These are phyloP conservation scores for Aspergillus fischeri DNA, from an alignment of 2,329 filamentous ascomycete genomes.

Conservation along the genomic window DNA sequence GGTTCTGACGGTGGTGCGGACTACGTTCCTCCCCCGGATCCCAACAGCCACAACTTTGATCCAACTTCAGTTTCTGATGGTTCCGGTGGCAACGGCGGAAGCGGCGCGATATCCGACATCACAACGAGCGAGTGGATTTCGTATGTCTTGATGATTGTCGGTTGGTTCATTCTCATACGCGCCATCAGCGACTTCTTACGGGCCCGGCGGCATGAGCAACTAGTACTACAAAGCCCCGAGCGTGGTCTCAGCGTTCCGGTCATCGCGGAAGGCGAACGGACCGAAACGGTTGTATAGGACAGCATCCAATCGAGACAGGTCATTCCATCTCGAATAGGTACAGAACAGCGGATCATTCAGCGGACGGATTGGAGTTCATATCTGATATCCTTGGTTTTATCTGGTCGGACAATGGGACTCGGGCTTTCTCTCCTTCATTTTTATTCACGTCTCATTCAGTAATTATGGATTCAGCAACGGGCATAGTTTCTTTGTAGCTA, in stretches of 20 bases:
- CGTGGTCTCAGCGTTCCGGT: slow-evolving; percentile 79
- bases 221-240: slow-evolving; percentile 90
- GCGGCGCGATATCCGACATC: slow-evolving; percentile 54
- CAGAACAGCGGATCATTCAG: background rate
- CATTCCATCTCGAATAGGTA: background rate
- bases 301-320: background rate
- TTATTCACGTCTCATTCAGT: slow-evolving; percentile 7
- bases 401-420: background rate
- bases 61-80: slow-evolving; percentile 60
- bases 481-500: slow-evolving; percentile 14
- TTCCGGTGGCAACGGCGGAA: slow-evolving; percentile 24
- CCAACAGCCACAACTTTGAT: slow-evolving; percentile 86
- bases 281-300: slow-evolving; percentile 68
- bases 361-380: background rate
- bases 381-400: background rate
- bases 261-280: slow-evolving; percentile 77
- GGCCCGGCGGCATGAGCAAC: slow-evolving; percentile 83
- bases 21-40: slow-evolving; percentile 68
- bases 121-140: slow-evolving; percentile 81
- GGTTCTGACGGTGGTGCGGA: slow-evolving; percentile 35
- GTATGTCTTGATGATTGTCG: slow-evolving; percentile 91
- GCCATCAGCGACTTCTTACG: slow-evolving; percentile 87
- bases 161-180: slow-evolving; percentile 96
- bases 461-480: slow-evolving; percentile 8
- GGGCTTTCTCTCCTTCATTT: background rate